Evolutionary conservation across 495 filamentous ascomycete species (phyloP), one percentile per base, ranked within the genome.

Genomic region (Achaetomiella virescens): DNA sequence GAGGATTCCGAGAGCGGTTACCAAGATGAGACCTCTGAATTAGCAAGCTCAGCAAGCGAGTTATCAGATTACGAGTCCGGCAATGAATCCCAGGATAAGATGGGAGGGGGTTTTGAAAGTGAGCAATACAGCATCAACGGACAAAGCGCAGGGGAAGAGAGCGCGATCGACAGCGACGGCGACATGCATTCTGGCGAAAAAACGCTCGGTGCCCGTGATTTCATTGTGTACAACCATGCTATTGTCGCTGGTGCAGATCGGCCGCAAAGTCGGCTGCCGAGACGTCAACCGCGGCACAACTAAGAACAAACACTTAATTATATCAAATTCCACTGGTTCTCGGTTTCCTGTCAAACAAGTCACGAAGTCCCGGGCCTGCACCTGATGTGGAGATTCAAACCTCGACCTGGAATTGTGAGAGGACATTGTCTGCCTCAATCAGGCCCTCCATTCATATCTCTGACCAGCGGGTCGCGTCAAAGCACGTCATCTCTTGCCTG

Each of bases 1-100:
- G 48, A 61, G 12, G 59, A 61, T 18, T 47, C 38, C 8, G 61
- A 60, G 17, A 54, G 53, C 21, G 57, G 48, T 6, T 43, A 62
- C 17, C 55, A 55, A 11, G 40, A 56, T 20, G 41, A 58, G 47
- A 56, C 40, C 1, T 47, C 46, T 3, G 57, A 50, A 18, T 12
- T 33, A 20, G 47, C 29, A 29, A 52, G 35, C 15, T 58, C 54
- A 0, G 44, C 36, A 24, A 56, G 45, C 18, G 54, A 49, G 18
- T 0, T 38, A n/a, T 54, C 52, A 2, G 42, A 54, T 22, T 7
- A 22, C 17, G 52, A 54, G 22, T 54, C 43, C 9, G 17, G 52
- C 35, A 54, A 47, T 14, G 40, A 36, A 2, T 31, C 43, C 17
- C 52, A 12, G 5, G 14, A 8, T 5, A 18, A 38, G 21, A 20